phyloP scores from a whole-genome alignment of 306 rosid genomes.

The Inga leiocalycina region DNA sequence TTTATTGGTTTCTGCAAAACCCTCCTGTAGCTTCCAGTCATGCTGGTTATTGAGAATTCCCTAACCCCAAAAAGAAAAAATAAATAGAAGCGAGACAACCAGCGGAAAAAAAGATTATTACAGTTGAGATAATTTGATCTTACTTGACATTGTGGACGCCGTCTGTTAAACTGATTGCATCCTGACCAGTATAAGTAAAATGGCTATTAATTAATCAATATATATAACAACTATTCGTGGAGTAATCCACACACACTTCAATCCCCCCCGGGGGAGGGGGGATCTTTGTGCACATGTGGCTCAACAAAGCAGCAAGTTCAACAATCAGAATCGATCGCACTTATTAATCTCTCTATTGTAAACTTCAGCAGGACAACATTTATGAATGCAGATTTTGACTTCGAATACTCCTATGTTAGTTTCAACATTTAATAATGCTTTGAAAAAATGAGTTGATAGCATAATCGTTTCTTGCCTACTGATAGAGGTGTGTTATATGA shows the following conservation, averaged over 20 bases:
- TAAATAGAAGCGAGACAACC: background rate
- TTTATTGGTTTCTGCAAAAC: conserved; percentile 81
- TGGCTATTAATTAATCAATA: conserved; percentile 20
- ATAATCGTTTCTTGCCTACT: background rate
- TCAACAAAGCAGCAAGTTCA: too few relatives aligned
- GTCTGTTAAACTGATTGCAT: conserved; percentile 67
- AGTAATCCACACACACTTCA: conserved; percentile 3
- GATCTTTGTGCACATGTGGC: background rate
- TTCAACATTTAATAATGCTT: too few relatives aligned
- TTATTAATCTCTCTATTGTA: too few relatives aligned
- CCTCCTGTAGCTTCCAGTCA: conserved; percentile 91
- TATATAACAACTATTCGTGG: conserved; percentile 7
- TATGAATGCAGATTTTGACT: too few relatives aligned
- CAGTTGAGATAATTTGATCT: conserved; percentile 28
- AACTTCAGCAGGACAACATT: too few relatives aligned
- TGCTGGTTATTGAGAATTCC: conserved; percentile 87
- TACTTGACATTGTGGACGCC: conserved; percentile 81
- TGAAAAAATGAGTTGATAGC: background rate
- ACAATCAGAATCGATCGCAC: too few relatives aligned
- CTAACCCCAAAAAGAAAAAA: conserved; percentile 42
- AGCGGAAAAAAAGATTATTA: conserved; percentile 8
- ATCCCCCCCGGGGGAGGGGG: background rate
- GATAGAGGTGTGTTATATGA: too few relatives aligned
- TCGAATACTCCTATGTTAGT: too few relatives aligned
- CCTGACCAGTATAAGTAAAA: conserved; percentile 55